A percentile compares a stretch with the other conserved stretches of the same genome.
phyloP scores from a whole-genome alignment of 257 asterid species.

The Solanum rostratum region DNA sequence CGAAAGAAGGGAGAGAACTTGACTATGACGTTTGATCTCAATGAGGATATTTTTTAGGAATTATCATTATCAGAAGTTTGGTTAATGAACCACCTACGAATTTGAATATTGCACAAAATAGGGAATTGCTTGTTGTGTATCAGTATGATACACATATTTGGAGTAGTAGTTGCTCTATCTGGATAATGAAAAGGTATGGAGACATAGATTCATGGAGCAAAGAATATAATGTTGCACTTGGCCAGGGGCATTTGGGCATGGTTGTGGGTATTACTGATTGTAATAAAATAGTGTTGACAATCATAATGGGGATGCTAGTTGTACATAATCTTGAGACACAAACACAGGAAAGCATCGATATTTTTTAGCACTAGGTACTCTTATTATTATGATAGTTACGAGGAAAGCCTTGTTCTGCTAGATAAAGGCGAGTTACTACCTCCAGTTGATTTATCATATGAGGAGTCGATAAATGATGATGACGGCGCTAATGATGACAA shows the following conservation, averaged over 20 bases:
- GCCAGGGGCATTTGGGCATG: background rate
- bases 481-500: no score
- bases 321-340: background rate
- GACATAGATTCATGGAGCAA: background rate
- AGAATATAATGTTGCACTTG: background rate
- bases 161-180: background rate
- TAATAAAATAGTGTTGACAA: background rate
- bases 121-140: background rate
- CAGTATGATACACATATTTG: background rate
- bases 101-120: background rate
- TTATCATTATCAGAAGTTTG: background rate
- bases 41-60: constrained; percentile 1
- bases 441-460: background rate
- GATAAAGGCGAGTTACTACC: constrained; percentile 5
- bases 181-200: constrained; percentile 13
- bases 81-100: background rate
- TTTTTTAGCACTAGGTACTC: background rate
- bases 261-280: background rate
- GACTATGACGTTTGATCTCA: background rate
- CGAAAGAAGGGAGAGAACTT: background rate
- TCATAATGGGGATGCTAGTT: background rate
- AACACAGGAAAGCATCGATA: background rate
- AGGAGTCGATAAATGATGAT: background rate
- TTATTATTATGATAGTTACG: background rate
- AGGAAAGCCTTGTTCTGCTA: constrained; percentile 6